Evolutionary conservation across 305 asterid genomes (phyloP).

Genomic region (Solanum hybrid): DNA sequence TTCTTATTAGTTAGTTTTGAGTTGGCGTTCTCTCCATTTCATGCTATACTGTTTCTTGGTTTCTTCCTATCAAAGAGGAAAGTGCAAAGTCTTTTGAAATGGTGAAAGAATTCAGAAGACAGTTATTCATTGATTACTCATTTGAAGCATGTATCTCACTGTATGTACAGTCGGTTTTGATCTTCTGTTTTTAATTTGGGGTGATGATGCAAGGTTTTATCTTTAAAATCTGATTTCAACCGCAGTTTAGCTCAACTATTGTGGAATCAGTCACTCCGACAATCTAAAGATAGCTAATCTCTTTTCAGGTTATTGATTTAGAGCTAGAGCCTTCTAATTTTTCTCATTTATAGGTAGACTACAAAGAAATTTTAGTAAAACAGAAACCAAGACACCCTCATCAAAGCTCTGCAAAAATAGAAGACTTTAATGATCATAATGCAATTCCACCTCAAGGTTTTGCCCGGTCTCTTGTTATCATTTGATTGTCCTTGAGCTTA

Average conservation of each 20-base stretch:
- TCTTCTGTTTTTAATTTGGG: not conserved
- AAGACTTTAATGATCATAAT: not conserved
- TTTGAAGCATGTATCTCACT: not conserved
- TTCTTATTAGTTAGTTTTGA: not conserved
- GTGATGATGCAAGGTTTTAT: not conserved
- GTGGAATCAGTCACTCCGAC: not conserved
- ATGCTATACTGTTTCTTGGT: not conserved
- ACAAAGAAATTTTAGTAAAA: not conserved
- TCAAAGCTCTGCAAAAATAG: not conserved
- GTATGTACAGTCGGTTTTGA: not conserved
- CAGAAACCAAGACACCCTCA: not conserved
- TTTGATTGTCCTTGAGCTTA: not conserved
- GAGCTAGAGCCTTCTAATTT: not conserved
- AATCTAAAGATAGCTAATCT: not conserved
- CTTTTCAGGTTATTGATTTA: not conserved
- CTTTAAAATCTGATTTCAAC: not conserved
- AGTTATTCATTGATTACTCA: not conserved
- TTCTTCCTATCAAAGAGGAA: not conserved
- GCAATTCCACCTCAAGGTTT: not conserved
- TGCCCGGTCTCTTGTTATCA: not conserved
- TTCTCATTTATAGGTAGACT: not conserved
- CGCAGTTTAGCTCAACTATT: not conserved
- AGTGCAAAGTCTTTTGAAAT: not conserved
- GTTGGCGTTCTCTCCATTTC: not conserved
- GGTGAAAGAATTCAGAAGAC: not conserved